Base-by-base conservation (phyloP, 2,329 filamentous ascomycete genomes). In the Neofusicoccum ribis region DNA sequence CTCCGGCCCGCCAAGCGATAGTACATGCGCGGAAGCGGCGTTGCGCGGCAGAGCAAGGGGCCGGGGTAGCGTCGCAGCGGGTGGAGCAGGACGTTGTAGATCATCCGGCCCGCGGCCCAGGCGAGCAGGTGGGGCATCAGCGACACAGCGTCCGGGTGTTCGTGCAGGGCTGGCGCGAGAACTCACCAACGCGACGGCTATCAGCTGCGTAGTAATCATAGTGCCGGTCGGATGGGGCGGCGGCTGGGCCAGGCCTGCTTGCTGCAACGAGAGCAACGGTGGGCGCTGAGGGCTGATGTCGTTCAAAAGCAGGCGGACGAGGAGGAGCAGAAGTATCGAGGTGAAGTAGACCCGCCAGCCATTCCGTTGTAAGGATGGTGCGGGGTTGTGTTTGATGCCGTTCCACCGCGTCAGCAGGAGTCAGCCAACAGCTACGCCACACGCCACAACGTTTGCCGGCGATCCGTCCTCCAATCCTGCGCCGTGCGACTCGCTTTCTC, bases 1-100 rank as follows among this genome's bases (percentile, higher is more conserved):
- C 73, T 70, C 2, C 47, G 65, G 3, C 79, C 78, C 9, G 68
- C 70, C 2, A 73, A 67, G 14, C 71, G 66, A 37, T 68, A 69
- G 14, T 71, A 54, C n/a, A 70, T 69, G 59, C 77, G 77, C 1
- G 77, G 76, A 5, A 79, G 63, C 14, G 71, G 69, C 2, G 73
- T 72, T 1, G 80, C 80, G 64, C 80, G 80, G 56, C 73, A 34
- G 11, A 64, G 34, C 34, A 58, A 49, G 41, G 65, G 60, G 1
- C 65, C 65, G n/a, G 65, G 65, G 43, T 58, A 66, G 59, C 7
- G 4, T 39, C 65, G 59, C 8, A 66, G 51, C 14, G 65, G 65
- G 50, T 62, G 50, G 20, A 66, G 37, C 41, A 54, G 58, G 15
- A 64, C 11, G 50, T 64, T 63, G 50, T 59, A 66, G 43, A 66